Conservation (phyloP, 1,139 yeast genomes). For the Yamadazyma dushanensis region DNA sequence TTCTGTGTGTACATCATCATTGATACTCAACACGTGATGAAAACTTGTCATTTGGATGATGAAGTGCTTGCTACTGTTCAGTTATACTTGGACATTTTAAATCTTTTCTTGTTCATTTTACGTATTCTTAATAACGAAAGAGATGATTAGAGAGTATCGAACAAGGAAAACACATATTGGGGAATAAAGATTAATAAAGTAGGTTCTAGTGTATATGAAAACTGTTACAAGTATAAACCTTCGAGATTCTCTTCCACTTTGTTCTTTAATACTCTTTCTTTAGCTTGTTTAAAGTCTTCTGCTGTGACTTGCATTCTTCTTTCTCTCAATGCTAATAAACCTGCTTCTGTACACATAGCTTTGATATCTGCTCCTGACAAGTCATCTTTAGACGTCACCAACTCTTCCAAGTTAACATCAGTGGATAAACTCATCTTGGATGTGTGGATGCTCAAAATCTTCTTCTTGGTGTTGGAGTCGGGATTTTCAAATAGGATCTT, state of each 20-base stretch:
- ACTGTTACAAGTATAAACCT: conserved; percentile 73
- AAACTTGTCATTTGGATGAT: conserved; percentile 81
- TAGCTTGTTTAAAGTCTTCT: conserved; percentile 90
- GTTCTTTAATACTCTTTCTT: conserved; percentile 95
- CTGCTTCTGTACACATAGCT: conserved; percentile 98
- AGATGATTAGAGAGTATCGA: conserved; percentile 7
- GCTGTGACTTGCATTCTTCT: conserved; percentile 98
- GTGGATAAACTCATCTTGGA: conserved; percentile 88
- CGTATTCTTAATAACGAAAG: conserved; percentile 55
- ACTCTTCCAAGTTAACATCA: conserved; percentile 87
- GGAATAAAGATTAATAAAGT: too few relatives aligned
- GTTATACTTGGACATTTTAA: conserved; percentile 78
- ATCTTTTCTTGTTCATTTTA: conserved; percentile 74
- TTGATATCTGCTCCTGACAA: conserved; percentile 97
- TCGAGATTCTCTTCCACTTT: conserved; percentile 97
- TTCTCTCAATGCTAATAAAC: conserved; percentile 91
- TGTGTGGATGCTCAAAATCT: conserved; percentile 91
- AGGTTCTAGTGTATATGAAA: conserved; percentile 1
- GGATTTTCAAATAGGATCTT: conserved; percentile 97
- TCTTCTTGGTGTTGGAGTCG: conserved; percentile 88
- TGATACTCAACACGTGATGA: conserved; percentile 82
- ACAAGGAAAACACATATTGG: background rate
- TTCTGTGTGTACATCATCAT: conserved; percentile 73
- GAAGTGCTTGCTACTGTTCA: conserved; percentile 78
- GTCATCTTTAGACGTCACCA: conserved; percentile 91